A percentile compares a stretch with the other conserved stretches of the same genome.
phyloP scores from a whole-genome alignment of 306 rosid genomes.

The Pachyrhizus erosus region DNA sequence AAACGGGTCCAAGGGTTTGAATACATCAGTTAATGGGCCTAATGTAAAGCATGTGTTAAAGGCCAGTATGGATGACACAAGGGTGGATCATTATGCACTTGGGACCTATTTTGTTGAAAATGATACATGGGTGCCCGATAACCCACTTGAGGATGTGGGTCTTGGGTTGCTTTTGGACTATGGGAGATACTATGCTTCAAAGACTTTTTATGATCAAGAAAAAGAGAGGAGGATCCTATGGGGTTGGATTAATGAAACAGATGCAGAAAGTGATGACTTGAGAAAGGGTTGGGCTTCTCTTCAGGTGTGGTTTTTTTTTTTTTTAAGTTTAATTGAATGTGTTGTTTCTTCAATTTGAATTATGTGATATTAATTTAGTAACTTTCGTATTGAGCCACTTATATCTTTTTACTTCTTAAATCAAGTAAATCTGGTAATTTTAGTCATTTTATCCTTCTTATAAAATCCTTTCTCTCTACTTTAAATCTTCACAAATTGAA shows the following conservation, averaged over 20 bases:
- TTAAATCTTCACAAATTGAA: not conserved
- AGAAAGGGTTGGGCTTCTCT: conserved; percentile 82
- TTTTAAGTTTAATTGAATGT: not conserved
- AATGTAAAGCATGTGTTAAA: conserved; percentile 74
- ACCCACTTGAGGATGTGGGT: conserved; percentile 78
- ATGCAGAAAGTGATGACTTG: conserved; percentile 61
- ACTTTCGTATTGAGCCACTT: not conserved
- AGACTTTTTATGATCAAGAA: conserved; percentile 69
- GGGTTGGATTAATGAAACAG: conserved; percentile 88
- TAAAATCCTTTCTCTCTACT: not conserved
- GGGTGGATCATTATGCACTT: conserved; percentile 66
- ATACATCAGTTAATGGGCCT: conserved; percentile 54
- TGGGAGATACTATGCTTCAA: conserved; percentile 85
- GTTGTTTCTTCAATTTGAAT: not conserved
- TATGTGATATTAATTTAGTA: not conserved
- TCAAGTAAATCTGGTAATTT: no score
- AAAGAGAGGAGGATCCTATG: conserved; percentile 67
- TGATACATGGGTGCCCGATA: conserved; percentile 83
- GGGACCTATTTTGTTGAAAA: conserved; percentile 67
- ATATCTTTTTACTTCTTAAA: no score
- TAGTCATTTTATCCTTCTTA: not conserved
- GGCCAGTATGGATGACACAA: conserved; percentile 74
- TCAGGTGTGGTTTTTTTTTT: conserved; percentile 52
- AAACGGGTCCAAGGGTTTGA: conserved; percentile 69
- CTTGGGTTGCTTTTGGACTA: conserved; percentile 69